Conservation (phyloP, 768 basidiomycete genomes). For the Podaxis sp. region DNA sequence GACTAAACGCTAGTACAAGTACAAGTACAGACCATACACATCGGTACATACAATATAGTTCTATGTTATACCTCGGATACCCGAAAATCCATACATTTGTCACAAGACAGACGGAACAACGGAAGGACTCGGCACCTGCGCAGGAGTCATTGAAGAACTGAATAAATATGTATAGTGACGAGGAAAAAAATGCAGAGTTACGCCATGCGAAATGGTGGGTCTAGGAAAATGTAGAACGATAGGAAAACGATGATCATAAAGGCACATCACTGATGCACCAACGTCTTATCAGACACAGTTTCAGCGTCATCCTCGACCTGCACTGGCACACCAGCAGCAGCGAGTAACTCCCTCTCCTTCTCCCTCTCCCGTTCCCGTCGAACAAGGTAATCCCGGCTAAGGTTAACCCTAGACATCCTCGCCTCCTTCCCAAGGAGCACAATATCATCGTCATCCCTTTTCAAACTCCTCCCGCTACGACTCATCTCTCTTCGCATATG, state of each 20-base stretch:
- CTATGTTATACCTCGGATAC: neutral
- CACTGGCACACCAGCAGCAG: neutral
- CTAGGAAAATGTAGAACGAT: neutral
- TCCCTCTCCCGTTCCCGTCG: neutral
- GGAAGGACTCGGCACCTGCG: neutral
- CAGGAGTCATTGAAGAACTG: neutral
- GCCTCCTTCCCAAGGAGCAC: neutral
- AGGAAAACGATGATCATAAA: neutral
- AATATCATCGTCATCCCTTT: conserved; percentile 2
- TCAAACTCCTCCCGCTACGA: neutral
- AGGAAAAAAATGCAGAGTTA: neutral
- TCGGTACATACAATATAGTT: neutral
- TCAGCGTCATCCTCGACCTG: conserved; percentile 7
- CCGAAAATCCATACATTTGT: neutral
- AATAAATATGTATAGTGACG: neutral
- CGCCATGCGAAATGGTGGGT: neutral
- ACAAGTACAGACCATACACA: neutral
- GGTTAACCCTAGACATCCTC: neutral
- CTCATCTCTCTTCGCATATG: neutral
- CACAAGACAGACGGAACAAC: neutral
- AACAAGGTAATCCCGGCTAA: conserved; percentile 6
- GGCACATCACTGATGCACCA: conserved; percentile 11
- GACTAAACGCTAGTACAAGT: neutral
- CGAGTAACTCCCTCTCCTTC: too few species aligned
- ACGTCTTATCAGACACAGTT: conserved; percentile 7